Percentiles rank a stretch among this genome's conserved stretches.
Conservation (phyloP, 768 basidiomycete genomes). For the Serpula lacrymans region DNA sequence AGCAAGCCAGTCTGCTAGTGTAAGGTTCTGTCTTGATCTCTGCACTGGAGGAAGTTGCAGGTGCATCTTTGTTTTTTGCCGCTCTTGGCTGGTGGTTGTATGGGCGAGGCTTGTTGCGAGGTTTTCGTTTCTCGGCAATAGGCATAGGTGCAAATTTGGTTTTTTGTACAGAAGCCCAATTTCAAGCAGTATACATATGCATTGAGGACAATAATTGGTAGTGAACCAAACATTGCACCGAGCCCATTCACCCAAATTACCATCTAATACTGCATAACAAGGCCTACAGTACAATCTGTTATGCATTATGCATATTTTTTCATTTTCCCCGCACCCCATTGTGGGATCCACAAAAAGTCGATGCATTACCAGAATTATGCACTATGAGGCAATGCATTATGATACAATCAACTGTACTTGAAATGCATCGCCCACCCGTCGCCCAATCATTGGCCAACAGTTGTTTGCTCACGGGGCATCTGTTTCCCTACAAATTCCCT, state of each 20-base stretch:
- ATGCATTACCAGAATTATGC: too few relatives aligned
- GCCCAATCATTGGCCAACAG: too few relatives aligned
- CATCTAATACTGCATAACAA: slow-evolving; percentile 4
- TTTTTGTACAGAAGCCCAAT: too few relatives aligned
- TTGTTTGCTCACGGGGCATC: too few relatives aligned
- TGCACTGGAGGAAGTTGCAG: background rate
- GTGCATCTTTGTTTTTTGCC: background rate
- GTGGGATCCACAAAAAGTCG: too few relatives aligned
- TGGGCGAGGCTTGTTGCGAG: background rate
- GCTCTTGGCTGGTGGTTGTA: background rate
- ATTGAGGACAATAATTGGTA: background rate
- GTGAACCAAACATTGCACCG: background rate
- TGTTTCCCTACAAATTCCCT: too few relatives aligned
- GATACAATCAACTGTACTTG: too few relatives aligned
- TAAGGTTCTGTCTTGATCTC: background rate
- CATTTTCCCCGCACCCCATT: too few relatives aligned
- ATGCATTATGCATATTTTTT: slow-evolving; percentile 5
- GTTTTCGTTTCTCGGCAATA: too few relatives aligned
- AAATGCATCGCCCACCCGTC: too few relatives aligned
- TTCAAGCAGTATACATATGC: background rate
- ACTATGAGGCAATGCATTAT: slow-evolving; percentile 6
- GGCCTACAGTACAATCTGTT: slow-evolving; percentile 1
- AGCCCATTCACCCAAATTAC: background rate
- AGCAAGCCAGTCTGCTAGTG: slow-evolving; percentile 9
- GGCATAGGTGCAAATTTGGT: too few relatives aligned